Evolutionary conservation across 352 stramenopile genomes (phyloP).

Genomic region (Ophiocytium majus): DNA sequence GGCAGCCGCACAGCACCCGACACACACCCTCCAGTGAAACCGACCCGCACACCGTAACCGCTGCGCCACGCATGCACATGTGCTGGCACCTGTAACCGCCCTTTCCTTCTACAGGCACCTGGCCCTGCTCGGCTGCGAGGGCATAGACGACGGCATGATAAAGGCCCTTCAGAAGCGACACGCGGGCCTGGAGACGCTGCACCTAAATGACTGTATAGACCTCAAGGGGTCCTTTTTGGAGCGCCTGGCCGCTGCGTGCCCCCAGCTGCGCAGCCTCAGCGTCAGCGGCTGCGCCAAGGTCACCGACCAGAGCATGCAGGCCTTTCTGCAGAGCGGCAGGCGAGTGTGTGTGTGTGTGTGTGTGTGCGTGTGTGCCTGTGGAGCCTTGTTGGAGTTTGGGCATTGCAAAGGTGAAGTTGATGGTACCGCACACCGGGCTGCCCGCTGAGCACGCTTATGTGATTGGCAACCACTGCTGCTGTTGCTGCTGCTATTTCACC

Average conservation of each 20-base stretch:
- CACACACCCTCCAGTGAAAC: neutral
- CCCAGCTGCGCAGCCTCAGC: neutral
- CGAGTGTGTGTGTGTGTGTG: too few relatives aligned
- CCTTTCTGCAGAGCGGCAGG: constrained; percentile 9
- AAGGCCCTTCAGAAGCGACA: constrained; percentile 2
- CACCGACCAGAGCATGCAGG: constrained; percentile 6
- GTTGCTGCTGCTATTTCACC: neutral
- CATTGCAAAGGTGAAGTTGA: neutral
- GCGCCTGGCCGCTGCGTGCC: neutral
- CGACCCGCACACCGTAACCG: too few relatives aligned
- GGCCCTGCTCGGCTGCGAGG: constrained; percentile 1
- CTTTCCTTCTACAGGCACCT: neutral
- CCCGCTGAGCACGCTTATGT: neutral
- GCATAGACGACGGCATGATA: constrained; percentile 12
- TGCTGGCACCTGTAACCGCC: neutral
- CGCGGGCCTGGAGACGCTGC: neutral
- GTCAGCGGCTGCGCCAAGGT: constrained; percentile 1
- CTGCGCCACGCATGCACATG: neutral
- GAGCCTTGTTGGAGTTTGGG: neutral
- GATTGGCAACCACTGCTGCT: neutral
- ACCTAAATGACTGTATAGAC: neutral
- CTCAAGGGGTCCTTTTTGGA: neutral
- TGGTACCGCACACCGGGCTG: neutral
- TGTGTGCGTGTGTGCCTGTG: too few relatives aligned
- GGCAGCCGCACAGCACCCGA: neutral